These are phyloP conservation scores for Inga laurina DNA, from an alignment of 306 rosid species.

Conservation along the genomic window DNA sequence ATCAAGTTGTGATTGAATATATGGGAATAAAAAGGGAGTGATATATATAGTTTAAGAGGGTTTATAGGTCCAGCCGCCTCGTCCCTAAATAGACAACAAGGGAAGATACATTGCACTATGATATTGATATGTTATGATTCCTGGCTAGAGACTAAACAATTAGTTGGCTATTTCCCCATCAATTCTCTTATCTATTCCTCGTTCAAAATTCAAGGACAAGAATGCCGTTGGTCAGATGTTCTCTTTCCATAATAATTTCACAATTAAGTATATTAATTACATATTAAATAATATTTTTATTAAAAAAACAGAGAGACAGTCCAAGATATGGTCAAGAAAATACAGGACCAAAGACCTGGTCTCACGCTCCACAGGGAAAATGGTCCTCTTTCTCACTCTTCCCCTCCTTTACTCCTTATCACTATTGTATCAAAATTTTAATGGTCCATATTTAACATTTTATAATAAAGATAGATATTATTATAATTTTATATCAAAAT, in stretches of 20 bases:
- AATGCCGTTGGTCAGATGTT: background rate
- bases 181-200: background rate
- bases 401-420: too few relatives aligned
- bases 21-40: background rate
- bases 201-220: background rate
- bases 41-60: background rate
- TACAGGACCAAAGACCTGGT: background rate
- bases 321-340: background rate
- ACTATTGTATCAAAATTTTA: too few relatives aligned
- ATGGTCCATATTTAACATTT: too few relatives aligned
- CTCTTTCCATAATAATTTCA: background rate
- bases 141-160: background rate
- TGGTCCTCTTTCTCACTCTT: too few relatives aligned
- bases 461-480: too few relatives aligned
- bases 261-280: too few relatives aligned
- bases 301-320: background rate
- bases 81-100: conserved; percentile 14
- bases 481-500: too few relatives aligned
- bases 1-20: background rate
- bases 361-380: background rate
- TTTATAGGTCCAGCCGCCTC: conserved; percentile 32
- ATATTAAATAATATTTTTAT: too few relatives aligned
- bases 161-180: background rate
- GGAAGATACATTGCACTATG: conserved; percentile 32
- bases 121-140: background rate